A percentile compares a stretch with the other conserved stretches of the same genome.
phyloP scores from a whole-genome alignment of 768 basidiomycete genomes.

The Suillus bovinus region DNA sequence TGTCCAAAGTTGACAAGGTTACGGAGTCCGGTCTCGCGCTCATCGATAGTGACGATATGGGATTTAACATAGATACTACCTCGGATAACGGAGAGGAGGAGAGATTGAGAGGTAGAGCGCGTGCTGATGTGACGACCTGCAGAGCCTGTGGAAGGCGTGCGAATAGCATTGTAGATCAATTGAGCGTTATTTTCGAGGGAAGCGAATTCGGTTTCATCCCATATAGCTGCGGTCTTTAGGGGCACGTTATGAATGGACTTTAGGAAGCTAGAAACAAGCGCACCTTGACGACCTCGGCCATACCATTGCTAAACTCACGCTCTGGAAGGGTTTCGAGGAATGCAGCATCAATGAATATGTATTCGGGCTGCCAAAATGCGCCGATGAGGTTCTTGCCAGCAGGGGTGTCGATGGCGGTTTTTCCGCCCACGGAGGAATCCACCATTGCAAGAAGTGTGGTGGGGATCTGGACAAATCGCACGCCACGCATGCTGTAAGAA shows the following conservation, averaged over 20 bases:
- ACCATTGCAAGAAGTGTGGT: constrained; percentile 98
- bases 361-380: constrained; percentile 97
- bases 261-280: constrained; percentile 16
- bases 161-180: constrained; percentile 86
- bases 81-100: constrained; percentile 88
- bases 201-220: constrained; percentile 89
- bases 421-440: constrained; percentile 95
- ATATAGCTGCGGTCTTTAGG: constrained; percentile 94
- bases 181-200: constrained; percentile 83
- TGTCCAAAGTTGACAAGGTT: constrained; percentile 99
- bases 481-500: constrained; percentile 84
- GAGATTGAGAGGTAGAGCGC: constrained; percentile 74
- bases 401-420: constrained; percentile 98
- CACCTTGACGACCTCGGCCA: constrained; percentile 98
- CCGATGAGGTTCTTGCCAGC: constrained; percentile 99
- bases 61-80: constrained; percentile 95
- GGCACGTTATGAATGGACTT: neutral
- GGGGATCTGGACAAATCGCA: constrained; percentile 94
- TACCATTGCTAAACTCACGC: constrained; percentile 96
- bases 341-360: constrained; percentile 95
- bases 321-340: constrained; percentile 92
- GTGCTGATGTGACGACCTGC: constrained; percentile 59
- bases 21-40: constrained; percentile 93
- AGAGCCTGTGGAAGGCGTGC: constrained; percentile 49
- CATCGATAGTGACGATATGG: constrained; percentile 95